Evolutionary conservation across 2,329 filamentous ascomycete species (phyloP), one percentile per base, ranked within the genome.

Genomic region (Fusarium sterilihyphosum): DNA sequence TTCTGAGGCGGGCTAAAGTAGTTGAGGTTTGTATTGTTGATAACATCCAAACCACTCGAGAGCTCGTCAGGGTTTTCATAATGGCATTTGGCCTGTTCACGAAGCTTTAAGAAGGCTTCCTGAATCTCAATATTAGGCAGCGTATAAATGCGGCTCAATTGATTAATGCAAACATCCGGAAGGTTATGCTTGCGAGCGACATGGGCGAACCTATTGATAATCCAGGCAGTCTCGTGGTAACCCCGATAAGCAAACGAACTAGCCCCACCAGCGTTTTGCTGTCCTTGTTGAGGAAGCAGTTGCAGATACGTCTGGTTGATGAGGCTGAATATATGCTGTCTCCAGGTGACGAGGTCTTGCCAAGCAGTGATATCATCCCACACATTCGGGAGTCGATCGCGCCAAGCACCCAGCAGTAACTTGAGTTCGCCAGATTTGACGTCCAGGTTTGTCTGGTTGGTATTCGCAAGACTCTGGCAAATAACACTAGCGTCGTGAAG

Each of bases 281-380:
- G 81, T 8, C 92, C 92, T 78, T 94, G 92, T 24, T 90, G 92
- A 4, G 95, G 95, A 44, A 98, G 86, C 52, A 99, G 88, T 61
- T 91, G 90, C 17, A 99, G 89, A 80, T 99, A 99, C 0, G 95
- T 98, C 56, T 90, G 91, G 81, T 99, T 99, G 84, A 99, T 98
- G 31, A 99, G 89, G 65, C 95, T 93, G 86, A 99, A 99, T 70
- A 99, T 98, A 83, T 99, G 96, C 81, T 99, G 97, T 76, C 96
- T 92, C 96, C 96, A 99, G 4, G 96, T 99, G n/a, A 99, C 96
- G 46, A 99, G 87, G 81, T 99, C 97, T 82, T 99, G 96, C 96
- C 96, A 99, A 44, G 96, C 94, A 74, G 97, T 98, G 82, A 99
- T 99, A 82, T 99, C 96, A 81, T 99, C 96, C 96, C 96, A 99